Conservation (phyloP, 2,329 filamentous ascomycete species). For the Davidsoniella virescens region DNA sequence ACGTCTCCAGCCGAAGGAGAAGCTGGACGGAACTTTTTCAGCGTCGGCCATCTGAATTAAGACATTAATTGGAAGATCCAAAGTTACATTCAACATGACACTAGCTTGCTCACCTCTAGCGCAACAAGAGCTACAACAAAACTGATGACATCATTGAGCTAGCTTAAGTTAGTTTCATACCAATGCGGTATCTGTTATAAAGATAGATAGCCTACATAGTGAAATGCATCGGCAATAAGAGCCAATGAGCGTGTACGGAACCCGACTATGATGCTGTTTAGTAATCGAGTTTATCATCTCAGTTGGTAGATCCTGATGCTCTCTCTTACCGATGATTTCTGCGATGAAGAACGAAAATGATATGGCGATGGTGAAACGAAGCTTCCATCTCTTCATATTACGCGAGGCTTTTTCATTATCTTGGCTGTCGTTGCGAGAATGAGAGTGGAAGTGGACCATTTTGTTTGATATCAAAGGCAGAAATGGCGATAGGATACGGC, state of each 20-base stretch:
- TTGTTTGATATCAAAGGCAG: neutral
- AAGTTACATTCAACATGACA: neutral
- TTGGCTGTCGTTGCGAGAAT: neutral
- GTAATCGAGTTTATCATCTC: constrained; percentile 5
- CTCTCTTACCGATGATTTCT: constrained; percentile 30
- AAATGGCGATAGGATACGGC: neutral
- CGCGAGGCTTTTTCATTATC: neutral
- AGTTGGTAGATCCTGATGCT: constrained; percentile 3
- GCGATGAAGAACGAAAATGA: constrained; percentile 34
- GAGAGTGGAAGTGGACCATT: neutral
- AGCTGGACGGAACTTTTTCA: constrained; percentile 34
- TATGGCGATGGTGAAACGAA: constrained; percentile 32
- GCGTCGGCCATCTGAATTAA: constrained; percentile 37
- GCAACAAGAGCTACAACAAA: constrained; percentile 52
- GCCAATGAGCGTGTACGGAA: constrained; percentile 57
- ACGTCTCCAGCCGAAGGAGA: constrained; percentile 64
- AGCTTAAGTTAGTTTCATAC: constrained; percentile 12
- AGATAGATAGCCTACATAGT: constrained; percentile 39
- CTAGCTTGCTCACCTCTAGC: constrained; percentile 32
- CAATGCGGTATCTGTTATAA: neutral
- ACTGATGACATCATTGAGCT: constrained; percentile 56
- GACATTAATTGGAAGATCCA: neutral
- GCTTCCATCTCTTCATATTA: constrained; percentile 25
- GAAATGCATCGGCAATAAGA: constrained; percentile 62
- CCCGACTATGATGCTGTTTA: constrained; percentile 30